Conservation (phyloP, 129 eudicot genomes). For the Tagetes erecta region DNA sequence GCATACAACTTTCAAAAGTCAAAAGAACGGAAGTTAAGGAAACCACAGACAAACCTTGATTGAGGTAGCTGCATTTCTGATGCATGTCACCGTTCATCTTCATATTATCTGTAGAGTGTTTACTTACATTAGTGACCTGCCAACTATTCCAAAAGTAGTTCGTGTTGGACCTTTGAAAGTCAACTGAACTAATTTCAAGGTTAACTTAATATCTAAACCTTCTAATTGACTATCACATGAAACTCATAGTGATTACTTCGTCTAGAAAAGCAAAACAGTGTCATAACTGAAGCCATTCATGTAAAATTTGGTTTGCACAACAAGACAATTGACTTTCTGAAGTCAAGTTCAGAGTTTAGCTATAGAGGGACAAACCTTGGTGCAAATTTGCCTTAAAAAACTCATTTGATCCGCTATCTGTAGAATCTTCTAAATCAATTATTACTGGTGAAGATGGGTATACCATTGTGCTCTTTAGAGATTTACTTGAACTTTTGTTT, state of each 20-base stretch:
- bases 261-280: background rate
- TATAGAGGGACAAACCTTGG: constrained; percentile 25
- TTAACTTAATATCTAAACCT: background rate
- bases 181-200: background rate
- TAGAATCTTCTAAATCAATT: constrained; percentile 53
- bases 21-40: background rate
- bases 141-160: background rate
- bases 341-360: constrained; percentile 7
- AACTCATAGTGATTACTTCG: background rate
- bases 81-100: constrained; percentile 15
- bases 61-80: constrained; percentile 21
- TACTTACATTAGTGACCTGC: constrained; percentile 21
- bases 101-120: constrained; percentile 19
- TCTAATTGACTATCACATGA: constrained; percentile 12
- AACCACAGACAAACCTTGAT: constrained; percentile 43
- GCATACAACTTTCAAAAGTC: constrained; percentile 10
- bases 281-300: background rate
- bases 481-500: constrained; percentile 18
- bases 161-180: constrained; percentile 13
- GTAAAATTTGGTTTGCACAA: background rate
- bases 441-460: constrained; percentile 22
- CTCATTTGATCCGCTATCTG: constrained; percentile 25
- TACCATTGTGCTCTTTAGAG: constrained; percentile 32
- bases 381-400: constrained; percentile 10
- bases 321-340: background rate